These are phyloP conservation scores for Aspergillus quadrilineatus DNA, from an alignment of 2,329 filamentous ascomycete species.

Conservation along the genomic window DNA sequence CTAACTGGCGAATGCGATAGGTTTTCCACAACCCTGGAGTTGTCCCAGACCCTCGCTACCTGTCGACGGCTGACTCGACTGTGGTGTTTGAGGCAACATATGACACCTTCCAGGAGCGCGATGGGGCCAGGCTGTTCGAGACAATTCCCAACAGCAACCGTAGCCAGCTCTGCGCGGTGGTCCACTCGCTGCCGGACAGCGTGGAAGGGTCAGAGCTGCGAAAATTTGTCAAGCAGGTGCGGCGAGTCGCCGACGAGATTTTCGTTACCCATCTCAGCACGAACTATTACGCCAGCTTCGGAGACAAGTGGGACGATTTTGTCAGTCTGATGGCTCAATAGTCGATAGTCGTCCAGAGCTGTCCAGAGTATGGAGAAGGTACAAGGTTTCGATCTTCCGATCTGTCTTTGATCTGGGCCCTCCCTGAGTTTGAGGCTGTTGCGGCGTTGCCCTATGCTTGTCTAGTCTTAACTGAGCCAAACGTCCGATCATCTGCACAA, in stretches of 20 bases:
- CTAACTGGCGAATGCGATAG: slow-evolving; percentile 22
- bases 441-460: background rate
- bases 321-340: slow-evolving; percentile 34
- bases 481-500: background rate
- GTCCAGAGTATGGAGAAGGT: background rate
- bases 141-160: slow-evolving; percentile 34
- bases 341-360: background rate
- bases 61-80: slow-evolving; percentile 44
- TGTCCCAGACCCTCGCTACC: slow-evolving; percentile 43
- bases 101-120: slow-evolving; percentile 36
- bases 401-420: background rate
- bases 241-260: slow-evolving; percentile 38
- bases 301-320: slow-evolving; percentile 38
- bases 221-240: slow-evolving; percentile 36
- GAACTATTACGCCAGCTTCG: slow-evolving; percentile 45
- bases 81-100: slow-evolving; percentile 49
- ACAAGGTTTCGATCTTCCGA: background rate
- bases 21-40: slow-evolving; percentile 50
- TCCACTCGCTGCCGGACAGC: slow-evolving; percentile 39
- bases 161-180: slow-evolving; percentile 34
- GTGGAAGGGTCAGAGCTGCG: slow-evolving; percentile 31
- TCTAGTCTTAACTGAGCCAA: background rate
- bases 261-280: slow-evolving; percentile 42
- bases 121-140: slow-evolving; percentile 33
- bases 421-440: too few relatives aligned